Evolutionary conservation across 768 basidiomycete genomes (phyloP).

Genomic region (Hysterangium stoloniferum): DNA sequence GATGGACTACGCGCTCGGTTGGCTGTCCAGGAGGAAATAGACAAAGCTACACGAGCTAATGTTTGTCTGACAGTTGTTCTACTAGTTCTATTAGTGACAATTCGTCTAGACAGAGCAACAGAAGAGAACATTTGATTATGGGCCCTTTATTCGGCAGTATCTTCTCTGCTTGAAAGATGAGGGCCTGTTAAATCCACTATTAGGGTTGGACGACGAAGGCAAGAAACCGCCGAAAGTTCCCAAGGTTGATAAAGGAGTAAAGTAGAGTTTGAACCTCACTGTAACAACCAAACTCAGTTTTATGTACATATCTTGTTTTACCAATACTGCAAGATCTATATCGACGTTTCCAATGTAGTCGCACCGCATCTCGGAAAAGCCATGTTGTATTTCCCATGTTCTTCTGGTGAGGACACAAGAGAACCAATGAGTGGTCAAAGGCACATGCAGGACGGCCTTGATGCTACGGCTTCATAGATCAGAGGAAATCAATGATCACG

Average conservation of each 20-base stretch:
- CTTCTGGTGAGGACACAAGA: too few relatives aligned
- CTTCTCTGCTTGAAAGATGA: constrained; percentile 35
- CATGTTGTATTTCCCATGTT: too few relatives aligned
- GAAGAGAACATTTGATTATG: constrained; percentile 56
- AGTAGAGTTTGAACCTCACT: too few relatives aligned
- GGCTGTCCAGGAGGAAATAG: constrained; percentile 42
- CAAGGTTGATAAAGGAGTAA: background rate
- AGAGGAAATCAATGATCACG: too few relatives aligned
- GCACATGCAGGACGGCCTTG: too few relatives aligned
- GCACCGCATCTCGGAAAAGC: too few relatives aligned
- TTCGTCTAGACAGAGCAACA: constrained; percentile 42
- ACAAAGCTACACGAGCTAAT: constrained; percentile 34
- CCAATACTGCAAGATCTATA: too few relatives aligned
- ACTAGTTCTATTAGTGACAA: background rate
- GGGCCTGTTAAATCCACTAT: constrained; percentile 37
- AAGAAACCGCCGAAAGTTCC: background rate
- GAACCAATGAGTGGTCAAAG: too few relatives aligned
- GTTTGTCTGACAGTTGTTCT: constrained; percentile 28
- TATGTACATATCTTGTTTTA: too few relatives aligned
- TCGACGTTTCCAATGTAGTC: too few relatives aligned
- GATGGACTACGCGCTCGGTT: constrained; percentile 31
- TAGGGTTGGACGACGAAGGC: constrained; percentile 22
- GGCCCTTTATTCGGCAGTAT: constrained; percentile 48
- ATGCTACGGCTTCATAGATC: too few relatives aligned
- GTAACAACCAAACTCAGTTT: too few relatives aligned